Base-by-base conservation (phyloP, 306 rosid genomes). In the Arachis stenosperma region DNA sequence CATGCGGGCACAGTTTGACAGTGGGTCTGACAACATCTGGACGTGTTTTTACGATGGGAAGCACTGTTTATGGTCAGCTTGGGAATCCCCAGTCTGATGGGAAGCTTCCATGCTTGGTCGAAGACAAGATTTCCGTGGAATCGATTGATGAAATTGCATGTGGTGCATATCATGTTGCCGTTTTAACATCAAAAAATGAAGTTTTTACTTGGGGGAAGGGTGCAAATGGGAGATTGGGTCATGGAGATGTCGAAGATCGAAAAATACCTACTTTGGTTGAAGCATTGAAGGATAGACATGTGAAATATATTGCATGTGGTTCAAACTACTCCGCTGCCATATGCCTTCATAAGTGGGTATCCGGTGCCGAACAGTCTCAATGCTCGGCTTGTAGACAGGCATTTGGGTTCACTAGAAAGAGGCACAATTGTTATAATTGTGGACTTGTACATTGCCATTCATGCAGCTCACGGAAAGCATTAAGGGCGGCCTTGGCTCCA, bases 201-300 rank as follows among this genome's bases (percentile, higher is more conserved):
- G 97, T 95, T 84, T 95, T 81, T 82, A 95, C 99, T 3, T 95
- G 99, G 99, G 99, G 99, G 61, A 95, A 95, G 85, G 99, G 99
- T 74, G 96, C 97, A 69, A 95, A 91, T 83, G 99, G 99, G 77
- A 90, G 99, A 83, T 83, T 95, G 83, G 99, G 99, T 75, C 99
- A 95, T 69, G 99, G 99, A 39, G 99, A 94, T 74, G 27, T 89
- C 69, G 99, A 91, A 86, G 99, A 95, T 95, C 83, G 97, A 48
- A 95, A 95, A 76, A 58, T 77, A n/a, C 97, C 99, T 4, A 84
- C 90, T 8, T 48, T 95, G 65, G 96, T 95, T 63, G 99, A 95
- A 82, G 95, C 90, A 13, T 84, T 95, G 76, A 95, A 87, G 79
- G 99, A 95, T 62, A 84, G 93, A 76, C 97, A 90, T 81, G 98